phyloP scores from a whole-genome alignment of 495 filamentous ascomycete species.

The Xylaria longipes region DNA sequence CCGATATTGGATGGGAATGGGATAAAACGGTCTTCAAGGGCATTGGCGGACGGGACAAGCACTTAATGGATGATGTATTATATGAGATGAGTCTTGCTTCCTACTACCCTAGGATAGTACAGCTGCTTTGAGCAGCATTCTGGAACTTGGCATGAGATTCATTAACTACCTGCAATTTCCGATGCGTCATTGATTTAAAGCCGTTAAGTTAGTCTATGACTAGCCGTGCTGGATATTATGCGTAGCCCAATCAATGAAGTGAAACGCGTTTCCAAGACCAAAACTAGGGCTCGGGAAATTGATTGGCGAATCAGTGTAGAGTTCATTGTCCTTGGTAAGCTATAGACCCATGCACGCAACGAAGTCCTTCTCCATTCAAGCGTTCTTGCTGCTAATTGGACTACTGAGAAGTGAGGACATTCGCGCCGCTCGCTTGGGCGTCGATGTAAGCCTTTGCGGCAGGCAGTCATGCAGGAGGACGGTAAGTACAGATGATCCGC shows the following conservation, averaged over 20 bases:
- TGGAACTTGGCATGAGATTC: slow-evolving; percentile 12
- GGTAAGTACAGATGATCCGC: slow-evolving; percentile 1
- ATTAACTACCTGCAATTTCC: slow-evolving; percentile 6
- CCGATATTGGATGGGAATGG: slow-evolving; percentile 18
- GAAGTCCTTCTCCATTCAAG: background rate
- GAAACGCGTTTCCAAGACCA: background rate
- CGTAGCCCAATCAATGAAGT: background rate
- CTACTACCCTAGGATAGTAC: background rate
- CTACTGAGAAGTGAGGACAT: background rate
- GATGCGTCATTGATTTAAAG: background rate
- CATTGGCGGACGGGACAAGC: slow-evolving; percentile 14
- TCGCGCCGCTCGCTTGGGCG: background rate
- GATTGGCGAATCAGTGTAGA: background rate
- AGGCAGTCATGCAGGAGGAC: slow-evolving; percentile 10
- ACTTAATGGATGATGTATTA: slow-evolving; percentile 25
- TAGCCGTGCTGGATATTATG: background rate
- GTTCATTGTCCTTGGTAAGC: background rate
- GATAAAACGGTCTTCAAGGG: slow-evolving; percentile 6
- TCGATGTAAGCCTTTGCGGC: slow-evolving; percentile 1
- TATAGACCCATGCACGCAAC: background rate
- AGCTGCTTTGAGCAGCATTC: background rate
- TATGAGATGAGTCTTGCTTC: slow-evolving; percentile 8
- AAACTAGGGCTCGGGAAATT: background rate
- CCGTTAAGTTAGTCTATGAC: background rate
- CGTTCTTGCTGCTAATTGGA: slow-evolving; percentile 1